phyloP scores from a whole-genome alignment of 2,329 filamentous ascomycete species.

The Beauveria asiatica region DNA sequence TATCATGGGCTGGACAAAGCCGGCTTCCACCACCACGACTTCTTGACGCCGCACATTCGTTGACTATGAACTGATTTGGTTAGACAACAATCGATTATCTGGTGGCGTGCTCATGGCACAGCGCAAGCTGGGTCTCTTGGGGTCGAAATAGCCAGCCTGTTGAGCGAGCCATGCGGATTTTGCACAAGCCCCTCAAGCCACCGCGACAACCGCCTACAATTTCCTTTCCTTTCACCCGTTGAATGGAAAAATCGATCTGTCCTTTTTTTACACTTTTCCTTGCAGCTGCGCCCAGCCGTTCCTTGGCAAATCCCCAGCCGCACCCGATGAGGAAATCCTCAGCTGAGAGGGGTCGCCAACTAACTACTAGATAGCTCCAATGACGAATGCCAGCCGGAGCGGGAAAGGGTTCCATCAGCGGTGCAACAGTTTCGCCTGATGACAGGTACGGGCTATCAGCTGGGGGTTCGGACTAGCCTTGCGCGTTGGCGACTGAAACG shows the following conservation, averaged over 20 bases:
- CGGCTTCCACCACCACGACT: neutral
- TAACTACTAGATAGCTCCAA: neutral
- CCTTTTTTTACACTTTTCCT: neutral
- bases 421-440: neutral
- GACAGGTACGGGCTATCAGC: neutral
- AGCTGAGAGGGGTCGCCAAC: neutral
- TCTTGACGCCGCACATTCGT: neutral
- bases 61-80: neutral
- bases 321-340: neutral
- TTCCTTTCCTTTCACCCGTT: neutral
- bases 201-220: neutral
- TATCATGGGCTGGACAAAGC: neutral
- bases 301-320: neutral
- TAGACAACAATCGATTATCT: neutral
- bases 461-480: neutral
- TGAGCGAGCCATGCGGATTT: neutral
- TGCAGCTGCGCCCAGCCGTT: neutral
- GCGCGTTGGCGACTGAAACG: neutral
- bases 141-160: neutral
- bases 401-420: neutral
- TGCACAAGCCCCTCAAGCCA: neutral
- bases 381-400: neutral
- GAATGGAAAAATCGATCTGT: neutral
- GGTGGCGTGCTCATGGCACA: neutral
- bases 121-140: neutral